Base-by-base conservation (phyloP, 2,329 filamentous ascomycete species). In the Pyrenochaeta sp. region DNA sequence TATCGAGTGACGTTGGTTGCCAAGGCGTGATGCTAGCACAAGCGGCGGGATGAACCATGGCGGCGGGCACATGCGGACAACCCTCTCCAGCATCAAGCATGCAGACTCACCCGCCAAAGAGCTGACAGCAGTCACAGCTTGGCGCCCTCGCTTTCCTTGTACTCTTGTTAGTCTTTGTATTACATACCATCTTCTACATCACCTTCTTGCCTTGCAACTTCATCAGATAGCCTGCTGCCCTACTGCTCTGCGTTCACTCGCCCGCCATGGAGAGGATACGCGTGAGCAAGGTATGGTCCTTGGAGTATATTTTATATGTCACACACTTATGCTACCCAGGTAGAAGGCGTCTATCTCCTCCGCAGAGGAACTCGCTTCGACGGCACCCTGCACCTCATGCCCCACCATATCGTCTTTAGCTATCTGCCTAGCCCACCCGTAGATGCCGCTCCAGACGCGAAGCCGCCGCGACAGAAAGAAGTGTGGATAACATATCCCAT, bases 401-500 rank as follows among this genome's bases (percentile, higher is more conserved):
- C 83, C 70, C 84, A 88, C 75, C 86, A 89, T 69, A 78, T 89
- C 47, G 86, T 87, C 66, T 88, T 88, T 77, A 84, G 81, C 60
- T 84, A 85, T 73, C 74, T 78, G 11, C 83, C 83, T 47, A 75
- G 76, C 62, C 60, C 68, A 27, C 58, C 71, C 58, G 51, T 70
- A 56, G 72, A 65, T 51, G 63, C 75, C 41, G 55, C 73, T 45
- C 57, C 68, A 47, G 68, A 75, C 55, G 71, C 76, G 40, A 75
- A 80, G 44, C 77, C 77, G 18, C 68, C 69, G 10, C 80, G 79
- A 60, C 80, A 84, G 18, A 83, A 87, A 72, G 91, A 97, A 76
- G 86, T 90, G 71, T 99, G 94, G 91, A 91, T 98, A 49, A 93
- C 95, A 14, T 99, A 93, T 76, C 93, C 94, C 20, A 93, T 98